Base-by-base conservation (phyloP, 2,329 filamentous ascomycete genomes). In the Clonostachys chloroleuca region DNA sequence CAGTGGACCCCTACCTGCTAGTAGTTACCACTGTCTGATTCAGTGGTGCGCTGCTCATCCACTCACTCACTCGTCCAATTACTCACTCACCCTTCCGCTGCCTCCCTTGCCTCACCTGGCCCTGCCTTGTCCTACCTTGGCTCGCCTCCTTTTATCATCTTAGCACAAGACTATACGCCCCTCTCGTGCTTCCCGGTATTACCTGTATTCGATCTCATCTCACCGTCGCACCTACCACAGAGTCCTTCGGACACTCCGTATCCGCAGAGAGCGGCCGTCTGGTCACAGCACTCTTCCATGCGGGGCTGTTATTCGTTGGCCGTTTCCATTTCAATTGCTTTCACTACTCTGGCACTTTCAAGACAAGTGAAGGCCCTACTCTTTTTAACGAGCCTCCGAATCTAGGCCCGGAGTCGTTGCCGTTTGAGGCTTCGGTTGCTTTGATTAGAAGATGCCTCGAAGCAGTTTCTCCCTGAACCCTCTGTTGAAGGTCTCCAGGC, bases 401-500 rank as follows among this genome's bases (percentile, higher is more conserved):
- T n/a, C 14, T 20, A n/a, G 13, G 18, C 40, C 13, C 14, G 40
- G 30, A 14, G 18, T 8, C 18, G 17, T n/a, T 20, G 36, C 35
- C 36, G 44, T 40, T 17, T 12, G 12, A 30, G 24, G 24, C 24
- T 9, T 30, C 16, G 16, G 33, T 47, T 30, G 16, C 40, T 24
- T 45, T 34, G 7, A 17, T n/a, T 16, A 10, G 17, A 56, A 54
- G 51, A 75, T 74, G 72, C 65, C 69, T 58, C 70, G 71, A 51
- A 66, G 66, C 46, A 74, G 72, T 60, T 70, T 77, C 61, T 72
- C 71, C 20, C 69, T 74, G 48, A 76, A 80, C 45, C 84, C 84
- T 36, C 68, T 85, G 45, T 69, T 89, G 50, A 80, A 83, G 63
- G 89, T 92, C 53, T 91, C 87, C 59, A 79, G 88, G 53, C 87